Percentiles rank a stretch among this genome's conserved stretches.
These are phyloP conservation scores for Murraya paniculata DNA, from an alignment of 345 rosid species.

Conservation along the genomic window DNA sequence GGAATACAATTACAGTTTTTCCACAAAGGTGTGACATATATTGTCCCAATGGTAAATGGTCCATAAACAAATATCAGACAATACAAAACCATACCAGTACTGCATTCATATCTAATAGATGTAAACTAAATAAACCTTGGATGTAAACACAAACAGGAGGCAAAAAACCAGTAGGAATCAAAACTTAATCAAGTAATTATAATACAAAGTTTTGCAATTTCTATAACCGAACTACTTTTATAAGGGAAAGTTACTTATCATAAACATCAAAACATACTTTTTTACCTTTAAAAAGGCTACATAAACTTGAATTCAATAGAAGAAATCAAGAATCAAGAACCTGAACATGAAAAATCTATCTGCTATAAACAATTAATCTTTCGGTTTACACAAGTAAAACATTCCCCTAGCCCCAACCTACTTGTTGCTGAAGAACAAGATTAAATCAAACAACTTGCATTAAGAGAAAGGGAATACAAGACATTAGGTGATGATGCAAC, in stretches of 20 bases:
- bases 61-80: slow-evolving; percentile 8
- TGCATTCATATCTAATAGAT: not conserved
- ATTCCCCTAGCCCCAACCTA: not conserved
- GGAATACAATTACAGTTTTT: not conserved
- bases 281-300: not conserved
- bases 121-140: not conserved
- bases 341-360: not conserved
- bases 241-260: not conserved
- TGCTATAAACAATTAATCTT: not conserved
- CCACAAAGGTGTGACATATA: not conserved
- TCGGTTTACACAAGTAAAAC: not conserved
- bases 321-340: not conserved
- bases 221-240: not conserved
- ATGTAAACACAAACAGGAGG: not conserved
- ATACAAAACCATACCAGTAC: not conserved
- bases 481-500: not conserved
- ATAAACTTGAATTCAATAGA: not conserved
- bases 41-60: not conserved
- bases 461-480: not conserved
- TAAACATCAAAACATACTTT: not conserved
- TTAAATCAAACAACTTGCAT: not conserved
- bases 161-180: not conserved
- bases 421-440: not conserved
- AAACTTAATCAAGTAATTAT: not conserved
- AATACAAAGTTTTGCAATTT: not conserved